Percentiles rank a stretch among this genome's conserved stretches.
Conservation (phyloP, 2,329 filamentous ascomycete species). For the Parafenestella ontariensis region DNA sequence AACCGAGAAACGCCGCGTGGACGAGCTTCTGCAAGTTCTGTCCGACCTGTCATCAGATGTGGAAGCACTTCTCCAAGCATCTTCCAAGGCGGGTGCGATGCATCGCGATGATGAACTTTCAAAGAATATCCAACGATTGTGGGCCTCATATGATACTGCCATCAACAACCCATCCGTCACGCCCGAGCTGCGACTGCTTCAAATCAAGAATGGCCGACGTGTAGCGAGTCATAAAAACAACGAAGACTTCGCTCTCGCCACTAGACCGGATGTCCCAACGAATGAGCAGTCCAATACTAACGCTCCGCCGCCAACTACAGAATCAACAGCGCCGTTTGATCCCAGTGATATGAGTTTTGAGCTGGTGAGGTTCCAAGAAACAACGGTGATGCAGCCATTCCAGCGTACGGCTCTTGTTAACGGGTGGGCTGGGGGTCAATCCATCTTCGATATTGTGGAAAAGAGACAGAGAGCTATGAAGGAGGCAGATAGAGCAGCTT, state of each 20-base stretch:
- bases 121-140: conserved; percentile 21
- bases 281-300: background rate
- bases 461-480: conserved; percentile 21
- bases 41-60: conserved; percentile 28
- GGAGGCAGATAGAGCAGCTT: conserved; percentile 1
- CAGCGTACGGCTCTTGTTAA: background rate
- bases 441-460: conserved; percentile 20
- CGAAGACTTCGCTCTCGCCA: background rate
- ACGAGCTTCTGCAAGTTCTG: conserved; percentile 29
- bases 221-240: conserved; percentile 9
- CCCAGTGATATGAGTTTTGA: conserved; percentile 8
- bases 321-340: background rate
- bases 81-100: conserved; percentile 16
- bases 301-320: background rate
- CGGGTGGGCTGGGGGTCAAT: conserved; percentile 10
- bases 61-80: conserved; percentile 25
- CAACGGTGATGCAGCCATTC: conserved; percentile 13
- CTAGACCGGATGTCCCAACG: background rate
- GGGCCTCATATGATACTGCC: conserved; percentile 23
- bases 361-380: conserved; percentile 10
- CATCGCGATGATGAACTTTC: conserved; percentile 21
- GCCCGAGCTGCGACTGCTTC: conserved; percentile 26
- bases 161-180: conserved; percentile 24
- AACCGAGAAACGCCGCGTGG: conserved; percentile 20
- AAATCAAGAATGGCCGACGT: conserved; percentile 26